Base-by-base conservation (phyloP, 164 flowering plant species). In the Aristolochia fimbriata region DNA sequence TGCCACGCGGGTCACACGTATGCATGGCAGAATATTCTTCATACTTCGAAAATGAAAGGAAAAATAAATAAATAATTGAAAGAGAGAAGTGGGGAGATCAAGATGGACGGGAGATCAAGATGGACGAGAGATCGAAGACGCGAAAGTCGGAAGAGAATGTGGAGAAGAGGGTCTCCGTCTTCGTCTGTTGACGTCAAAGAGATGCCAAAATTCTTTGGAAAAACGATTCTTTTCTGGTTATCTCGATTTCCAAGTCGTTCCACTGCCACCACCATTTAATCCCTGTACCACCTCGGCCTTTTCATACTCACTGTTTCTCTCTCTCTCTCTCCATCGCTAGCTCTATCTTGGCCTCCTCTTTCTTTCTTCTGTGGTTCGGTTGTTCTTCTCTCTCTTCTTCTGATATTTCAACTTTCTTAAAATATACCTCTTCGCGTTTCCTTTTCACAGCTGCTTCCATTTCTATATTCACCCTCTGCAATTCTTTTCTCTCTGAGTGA, bases 211-310 rank as follows among this genome's bases (percentile, higher is more conserved):
- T 52, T 65, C 70, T 30, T 61, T 65, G 53, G 31, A 15, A 45
- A 71, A 70, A 67, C 68, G 64, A 17, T 66, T 62, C 58, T 45
- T 19, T 46, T 62, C 81, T 76, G 72, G 77, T 73, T 71, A 74
- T 64, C 81, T 76, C 82, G 69, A 66, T 62, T 76, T 76, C 84
- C 80, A 77, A 76, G 81, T 74, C 72, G 69, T 75, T 68, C 59
- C 67, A 47, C 62, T 60, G 65, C 53, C 51, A 57, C 62, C 74
- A n/a, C 70, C 73, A 61, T 58, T 64, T 62, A 33, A 68, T 62
- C 65, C 33, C 64, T 56, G 43, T 37, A 10, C 43, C 43, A 37
- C 60, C 69, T 45, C 46, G 22, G n/a, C 54, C 60, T 60, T 61
- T 22, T 46, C 45, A 22, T 47, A 53, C 51, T 20, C 54, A 33